Evolutionary conservation across 2,329 filamentous ascomycete species (phyloP).

Genomic region (Penicillium olsonii): DNA sequence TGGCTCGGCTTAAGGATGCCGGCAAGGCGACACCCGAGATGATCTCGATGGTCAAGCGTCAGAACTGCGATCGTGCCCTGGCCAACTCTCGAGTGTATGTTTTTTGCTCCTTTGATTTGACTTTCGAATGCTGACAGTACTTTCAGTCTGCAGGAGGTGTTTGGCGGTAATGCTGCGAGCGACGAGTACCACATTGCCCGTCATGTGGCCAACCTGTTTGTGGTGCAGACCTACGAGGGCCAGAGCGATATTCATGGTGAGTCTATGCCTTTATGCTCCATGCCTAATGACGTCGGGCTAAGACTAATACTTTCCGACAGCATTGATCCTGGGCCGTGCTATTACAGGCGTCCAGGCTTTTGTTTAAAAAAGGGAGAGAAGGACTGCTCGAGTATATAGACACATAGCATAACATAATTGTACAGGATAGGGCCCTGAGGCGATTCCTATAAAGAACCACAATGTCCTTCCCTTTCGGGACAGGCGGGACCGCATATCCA

Average conservation of each 20-base stretch:
- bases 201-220: conserved; percentile 94
- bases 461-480: conserved; percentile 16
- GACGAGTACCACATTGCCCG: conserved; percentile 95
- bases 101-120: conserved; percentile 1
- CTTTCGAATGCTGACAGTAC: conserved; percentile 13
- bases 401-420: too few species aligned
- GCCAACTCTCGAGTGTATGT: conserved; percentile 69
- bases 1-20: conserved; percentile 88
- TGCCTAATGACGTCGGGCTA: conserved; percentile 37
- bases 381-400: not conserved
- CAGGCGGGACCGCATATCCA: conserved; percentile 19
- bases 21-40: conserved; percentile 89
- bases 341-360: conserved; percentile 80
- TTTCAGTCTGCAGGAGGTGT: conserved; percentile 80
- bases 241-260: conserved; percentile 96
- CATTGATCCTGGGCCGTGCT: conserved; percentile 67
- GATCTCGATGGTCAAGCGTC: conserved; percentile 94
- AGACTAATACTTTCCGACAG: conserved; percentile 54
- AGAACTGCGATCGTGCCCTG: conserved; percentile 92
- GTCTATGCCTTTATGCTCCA: conserved; percentile 38
- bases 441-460: not conserved
- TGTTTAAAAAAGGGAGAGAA: conserved; percentile 51
- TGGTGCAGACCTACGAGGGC: conserved; percentile 97
- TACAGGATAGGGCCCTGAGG: too few species aligned
- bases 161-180: conserved; percentile 96